Percentiles rank a stretch among this genome's conserved stretches.
phyloP scores from a whole-genome alignment of 805 yeast genomes.

The Groenewaldozyma salmanticensis region DNA sequence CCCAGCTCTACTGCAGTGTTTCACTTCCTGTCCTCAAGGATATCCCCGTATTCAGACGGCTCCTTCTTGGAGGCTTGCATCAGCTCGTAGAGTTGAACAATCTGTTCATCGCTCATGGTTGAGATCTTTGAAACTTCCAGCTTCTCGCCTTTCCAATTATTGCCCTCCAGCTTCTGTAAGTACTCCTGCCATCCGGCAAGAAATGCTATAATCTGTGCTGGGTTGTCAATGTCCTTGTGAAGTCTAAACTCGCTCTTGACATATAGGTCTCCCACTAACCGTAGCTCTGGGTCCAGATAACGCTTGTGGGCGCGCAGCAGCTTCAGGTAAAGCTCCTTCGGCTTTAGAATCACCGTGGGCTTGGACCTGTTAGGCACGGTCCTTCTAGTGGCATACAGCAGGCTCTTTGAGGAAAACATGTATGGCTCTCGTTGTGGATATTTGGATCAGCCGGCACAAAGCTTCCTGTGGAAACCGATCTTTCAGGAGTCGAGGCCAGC shows the following conservation, averaged over 20 bases:
- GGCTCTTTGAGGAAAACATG: not conserved
- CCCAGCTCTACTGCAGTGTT: too few species aligned
- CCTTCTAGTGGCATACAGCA: slow-evolving; percentile 12
- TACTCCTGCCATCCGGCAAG: slow-evolving; percentile 80
- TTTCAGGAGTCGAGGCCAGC: too few species aligned
- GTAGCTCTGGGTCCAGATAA: slow-evolving; percentile 52
- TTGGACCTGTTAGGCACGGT: slow-evolving; percentile 1
- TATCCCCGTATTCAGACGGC: slow-evolving; percentile 13
- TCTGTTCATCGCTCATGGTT: slow-evolving; percentile 85
- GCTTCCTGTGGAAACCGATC: not conserved
- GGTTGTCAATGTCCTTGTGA: slow-evolving; percentile 75
- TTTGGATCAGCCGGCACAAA: not conserved
- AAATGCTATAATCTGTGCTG: slow-evolving; percentile 89
- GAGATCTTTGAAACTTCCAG: slow-evolving; percentile 58
- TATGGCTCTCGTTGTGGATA: not conserved
- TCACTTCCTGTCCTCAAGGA: not conserved
- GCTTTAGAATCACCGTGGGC: slow-evolving; percentile 50
- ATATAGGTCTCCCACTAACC: slow-evolving; percentile 80
- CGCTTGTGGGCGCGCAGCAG: slow-evolving; percentile 70
- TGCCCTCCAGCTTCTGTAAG: slow-evolving; percentile 32
- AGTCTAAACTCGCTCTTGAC: slow-evolving; percentile 84
- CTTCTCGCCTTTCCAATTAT: slow-evolving; percentile 53
- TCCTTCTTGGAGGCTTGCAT: slow-evolving; percentile 34
- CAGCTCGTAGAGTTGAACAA: slow-evolving; percentile 51
- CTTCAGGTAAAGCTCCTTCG: slow-evolving; percentile 67